Evolutionary conservation across 441 rosid species (phyloP).

Genomic region (Gossypium lobatum): DNA sequence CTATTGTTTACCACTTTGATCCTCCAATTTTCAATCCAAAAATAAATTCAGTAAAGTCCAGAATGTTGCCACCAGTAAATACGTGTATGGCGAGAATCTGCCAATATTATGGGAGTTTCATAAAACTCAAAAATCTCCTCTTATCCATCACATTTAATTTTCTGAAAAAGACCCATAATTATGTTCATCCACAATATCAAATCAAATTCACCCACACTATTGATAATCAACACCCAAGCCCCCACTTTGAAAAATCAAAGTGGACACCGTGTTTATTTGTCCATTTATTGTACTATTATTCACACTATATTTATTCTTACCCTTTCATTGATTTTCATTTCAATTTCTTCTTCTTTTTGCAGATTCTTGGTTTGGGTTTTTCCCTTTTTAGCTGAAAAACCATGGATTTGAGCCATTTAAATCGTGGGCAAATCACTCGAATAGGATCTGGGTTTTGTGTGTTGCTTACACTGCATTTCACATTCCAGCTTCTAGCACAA

Average conservation of each 20-base stretch:
- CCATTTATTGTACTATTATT: not conserved
- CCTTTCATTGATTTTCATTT: not conserved
- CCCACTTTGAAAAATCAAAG: not conserved
- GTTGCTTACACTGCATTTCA: conserved; percentile 55
- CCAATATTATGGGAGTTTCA: not conserved
- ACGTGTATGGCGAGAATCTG: not conserved
- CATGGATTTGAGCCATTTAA: conserved; percentile 50
- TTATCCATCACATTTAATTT: not conserved
- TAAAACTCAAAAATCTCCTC: not conserved
- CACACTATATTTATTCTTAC: not conserved
- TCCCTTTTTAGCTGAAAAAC: conserved; percentile 17
- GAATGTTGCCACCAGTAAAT: not conserved
- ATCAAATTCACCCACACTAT: not conserved
- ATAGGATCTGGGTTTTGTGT: conserved; percentile 57
- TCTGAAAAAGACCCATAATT: not conserved
- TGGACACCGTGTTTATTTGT: not conserved
- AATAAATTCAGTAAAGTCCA: not conserved
- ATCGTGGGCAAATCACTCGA: conserved; percentile 52
- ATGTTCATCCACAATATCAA: not conserved
- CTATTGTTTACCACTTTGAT: too few relatives aligned
- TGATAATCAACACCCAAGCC: not conserved
- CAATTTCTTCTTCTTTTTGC: conserved; percentile 10
- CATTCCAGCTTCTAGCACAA: conserved; percentile 66
- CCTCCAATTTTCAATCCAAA: too few relatives aligned
- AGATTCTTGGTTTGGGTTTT: conserved; percentile 21